Conservation (phyloP, 2,329 filamentous ascomycete species). For the Fusarium sp. region DNA sequence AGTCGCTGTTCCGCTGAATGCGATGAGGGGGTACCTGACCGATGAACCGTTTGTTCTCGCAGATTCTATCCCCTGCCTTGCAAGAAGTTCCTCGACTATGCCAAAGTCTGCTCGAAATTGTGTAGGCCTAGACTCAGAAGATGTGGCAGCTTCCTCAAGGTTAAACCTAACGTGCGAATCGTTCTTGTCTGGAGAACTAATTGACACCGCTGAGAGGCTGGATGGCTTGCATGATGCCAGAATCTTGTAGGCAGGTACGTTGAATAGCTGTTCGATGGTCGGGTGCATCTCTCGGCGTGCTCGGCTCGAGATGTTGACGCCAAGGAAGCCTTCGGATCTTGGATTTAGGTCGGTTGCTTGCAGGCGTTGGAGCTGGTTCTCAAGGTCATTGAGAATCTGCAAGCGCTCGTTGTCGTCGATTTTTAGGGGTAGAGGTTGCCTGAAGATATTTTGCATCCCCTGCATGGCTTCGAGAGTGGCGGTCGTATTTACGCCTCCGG, state of each 20-base stretch:
- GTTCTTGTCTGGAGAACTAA: background rate
- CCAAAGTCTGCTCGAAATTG: constrained; percentile 8
- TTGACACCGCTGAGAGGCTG: background rate
- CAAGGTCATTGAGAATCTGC: background rate
- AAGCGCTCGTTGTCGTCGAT: background rate
- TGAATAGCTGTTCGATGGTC: constrained; percentile 6
- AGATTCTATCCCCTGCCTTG: background rate
- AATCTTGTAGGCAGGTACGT: constrained; percentile 16
- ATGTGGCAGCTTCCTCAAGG: background rate
- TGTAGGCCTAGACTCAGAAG: background rate
- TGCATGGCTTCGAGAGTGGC: constrained; percentile 25
- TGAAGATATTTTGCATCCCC: constrained; percentile 6
- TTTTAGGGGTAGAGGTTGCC: background rate
- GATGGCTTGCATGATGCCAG: background rate
- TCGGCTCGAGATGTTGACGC: constrained; percentile 13
- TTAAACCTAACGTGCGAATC: constrained; percentile 4
- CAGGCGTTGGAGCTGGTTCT: constrained; percentile 1
- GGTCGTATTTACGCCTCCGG: background rate
- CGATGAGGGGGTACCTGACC: constrained; percentile 10
- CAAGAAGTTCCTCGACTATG: background rate
- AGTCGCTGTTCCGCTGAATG: background rate
- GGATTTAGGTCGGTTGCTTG: background rate
- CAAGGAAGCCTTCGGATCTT: background rate
- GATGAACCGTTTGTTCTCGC: background rate
- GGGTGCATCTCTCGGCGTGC: background rate